A percentile compares a stretch with the other conserved stretches of the same genome.
Evolutionary conservation across 1,284 basidiomycete species (phyloP).

Genomic region (Meripilus lineatus): DNA sequence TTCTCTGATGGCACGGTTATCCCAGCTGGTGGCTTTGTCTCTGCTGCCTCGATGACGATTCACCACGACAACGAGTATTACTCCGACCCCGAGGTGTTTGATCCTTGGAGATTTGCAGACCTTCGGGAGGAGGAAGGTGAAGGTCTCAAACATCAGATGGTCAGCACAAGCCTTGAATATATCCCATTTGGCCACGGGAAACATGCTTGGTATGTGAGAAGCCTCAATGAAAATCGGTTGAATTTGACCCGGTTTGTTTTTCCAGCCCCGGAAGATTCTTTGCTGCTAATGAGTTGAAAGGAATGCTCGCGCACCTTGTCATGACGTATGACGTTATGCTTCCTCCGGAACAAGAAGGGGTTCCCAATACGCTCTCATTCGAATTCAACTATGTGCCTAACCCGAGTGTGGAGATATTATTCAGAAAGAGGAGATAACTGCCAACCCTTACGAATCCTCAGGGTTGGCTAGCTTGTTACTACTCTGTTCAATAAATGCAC

Average conservation of each 20-base stretch:
- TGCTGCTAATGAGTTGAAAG: constrained; percentile 21
- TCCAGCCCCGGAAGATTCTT: constrained; percentile 22
- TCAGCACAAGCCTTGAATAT: constrained; percentile 5
- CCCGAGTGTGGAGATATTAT: constrained; percentile 1
- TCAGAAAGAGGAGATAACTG: too few relatives aligned
- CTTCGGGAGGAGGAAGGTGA: constrained; percentile 17
- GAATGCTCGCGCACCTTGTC: constrained; percentile 21
- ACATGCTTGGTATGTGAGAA: constrained; percentile 21
- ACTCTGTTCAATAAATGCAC: too few relatives aligned
- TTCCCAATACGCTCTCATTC: constrained; percentile 8
- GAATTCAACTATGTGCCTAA: not conserved
- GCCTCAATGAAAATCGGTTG: not conserved
- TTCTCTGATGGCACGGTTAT: constrained; percentile 39
- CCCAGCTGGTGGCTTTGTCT: constrained; percentile 38
- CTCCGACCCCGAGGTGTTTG: constrained; percentile 34
- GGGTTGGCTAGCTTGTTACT: too few relatives aligned
- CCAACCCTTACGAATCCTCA: too few relatives aligned
- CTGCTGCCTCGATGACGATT: constrained; percentile 35
- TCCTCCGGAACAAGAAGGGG: constrained; percentile 15
- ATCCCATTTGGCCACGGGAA: constrained; percentile 20
- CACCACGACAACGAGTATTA: constrained; percentile 40
- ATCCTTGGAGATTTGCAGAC: constrained; percentile 39
- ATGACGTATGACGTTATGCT: constrained; percentile 21
- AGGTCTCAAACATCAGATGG: constrained; percentile 8
- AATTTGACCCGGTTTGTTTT: not conserved